phyloP scores from a whole-genome alignment of 768 basidiomycete genomes.

The Tylopilus rubrobrunneus region DNA sequence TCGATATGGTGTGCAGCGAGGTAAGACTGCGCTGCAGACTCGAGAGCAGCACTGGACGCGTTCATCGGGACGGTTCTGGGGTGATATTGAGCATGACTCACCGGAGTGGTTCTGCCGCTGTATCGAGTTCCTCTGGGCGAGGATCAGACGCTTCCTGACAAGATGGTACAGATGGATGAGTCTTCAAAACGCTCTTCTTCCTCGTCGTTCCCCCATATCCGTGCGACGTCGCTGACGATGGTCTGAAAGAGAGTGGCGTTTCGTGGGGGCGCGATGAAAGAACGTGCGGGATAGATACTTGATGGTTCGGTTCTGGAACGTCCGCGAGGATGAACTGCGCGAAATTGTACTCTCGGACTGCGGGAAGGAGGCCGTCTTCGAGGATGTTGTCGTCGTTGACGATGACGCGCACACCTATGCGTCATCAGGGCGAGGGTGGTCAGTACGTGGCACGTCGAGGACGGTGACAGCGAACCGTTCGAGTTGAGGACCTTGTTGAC shows the following conservation, averaged over 20 bases:
- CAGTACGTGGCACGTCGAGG: not conserved
- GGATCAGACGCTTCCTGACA: too few relatives aligned
- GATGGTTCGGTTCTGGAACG: constrained; percentile 71
- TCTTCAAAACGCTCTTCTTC: too few relatives aligned
- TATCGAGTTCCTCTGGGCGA: too few relatives aligned
- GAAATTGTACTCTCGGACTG: constrained; percentile 80
- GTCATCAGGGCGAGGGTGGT: not conserved
- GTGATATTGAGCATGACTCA: too few relatives aligned
- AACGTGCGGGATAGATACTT: constrained; percentile 50
- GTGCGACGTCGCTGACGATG: constrained; percentile 74
- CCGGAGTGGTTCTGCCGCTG: too few relatives aligned
- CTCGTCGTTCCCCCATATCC: constrained; percentile 39
- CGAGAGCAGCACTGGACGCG: constrained; percentile 57
- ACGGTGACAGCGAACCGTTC: constrained; percentile 45
- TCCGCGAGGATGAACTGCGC: constrained; percentile 86
- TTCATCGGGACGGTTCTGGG: not conserved
- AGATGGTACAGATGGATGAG: too few relatives aligned
- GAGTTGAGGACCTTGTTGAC: constrained; percentile 94
- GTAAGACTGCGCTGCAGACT: constrained; percentile 64
- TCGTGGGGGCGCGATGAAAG: not conserved
- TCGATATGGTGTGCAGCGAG: too few relatives aligned
- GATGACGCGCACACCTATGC: constrained; percentile 83
- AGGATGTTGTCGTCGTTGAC: constrained; percentile 80
- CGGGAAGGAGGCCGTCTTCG: constrained; percentile 71
- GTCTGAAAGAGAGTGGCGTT: constrained; percentile 47